Evolutionary conservation across 192 early-diverging fungal species (phyloP).

Genomic region (Coemansia pectinata): DNA sequence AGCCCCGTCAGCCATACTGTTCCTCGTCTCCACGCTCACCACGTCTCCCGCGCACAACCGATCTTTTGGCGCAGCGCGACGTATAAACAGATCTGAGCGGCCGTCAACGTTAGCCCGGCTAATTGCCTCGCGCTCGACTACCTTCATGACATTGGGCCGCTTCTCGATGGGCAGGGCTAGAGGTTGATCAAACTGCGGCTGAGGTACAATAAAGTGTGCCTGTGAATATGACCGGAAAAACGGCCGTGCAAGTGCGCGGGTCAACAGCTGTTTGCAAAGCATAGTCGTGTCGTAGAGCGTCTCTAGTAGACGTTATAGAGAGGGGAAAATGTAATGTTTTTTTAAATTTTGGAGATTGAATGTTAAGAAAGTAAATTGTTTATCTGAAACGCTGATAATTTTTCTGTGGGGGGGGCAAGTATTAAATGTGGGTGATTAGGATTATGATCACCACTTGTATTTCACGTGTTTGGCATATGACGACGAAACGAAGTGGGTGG

Average conservation of each 20-base stretch:
- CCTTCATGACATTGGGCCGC: constrained; percentile 64
- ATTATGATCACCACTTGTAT: not conserved
- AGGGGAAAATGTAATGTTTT: not conserved
- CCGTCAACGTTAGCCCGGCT: constrained; percentile 60
- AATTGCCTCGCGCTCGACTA: constrained; percentile 64
- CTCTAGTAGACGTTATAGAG: not conserved
- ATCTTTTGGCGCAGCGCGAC: constrained; percentile 58
- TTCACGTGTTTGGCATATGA: not conserved
- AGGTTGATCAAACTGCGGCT: constrained; percentile 52
- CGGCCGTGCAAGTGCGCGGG: not conserved
- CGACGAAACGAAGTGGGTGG: not conserved
- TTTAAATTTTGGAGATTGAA: not conserved
- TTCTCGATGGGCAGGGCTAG: constrained; percentile 37
- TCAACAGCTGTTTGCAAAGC: not conserved
- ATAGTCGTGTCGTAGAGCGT: not conserved
- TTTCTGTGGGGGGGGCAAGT: not conserved
- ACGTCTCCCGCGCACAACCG: constrained; percentile 63
- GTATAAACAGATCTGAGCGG: constrained; percentile 63
- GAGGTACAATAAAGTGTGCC: constrained; percentile 44
- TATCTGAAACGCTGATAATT: not conserved
- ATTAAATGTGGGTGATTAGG: not conserved
- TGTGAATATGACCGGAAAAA: not conserved
- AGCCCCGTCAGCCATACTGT: constrained; percentile 54
- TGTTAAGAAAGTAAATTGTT: not conserved
- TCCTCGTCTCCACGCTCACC: constrained; percentile 68